Conservation (phyloP, 306 rosid species). For the Casuarina glauca region DNA sequence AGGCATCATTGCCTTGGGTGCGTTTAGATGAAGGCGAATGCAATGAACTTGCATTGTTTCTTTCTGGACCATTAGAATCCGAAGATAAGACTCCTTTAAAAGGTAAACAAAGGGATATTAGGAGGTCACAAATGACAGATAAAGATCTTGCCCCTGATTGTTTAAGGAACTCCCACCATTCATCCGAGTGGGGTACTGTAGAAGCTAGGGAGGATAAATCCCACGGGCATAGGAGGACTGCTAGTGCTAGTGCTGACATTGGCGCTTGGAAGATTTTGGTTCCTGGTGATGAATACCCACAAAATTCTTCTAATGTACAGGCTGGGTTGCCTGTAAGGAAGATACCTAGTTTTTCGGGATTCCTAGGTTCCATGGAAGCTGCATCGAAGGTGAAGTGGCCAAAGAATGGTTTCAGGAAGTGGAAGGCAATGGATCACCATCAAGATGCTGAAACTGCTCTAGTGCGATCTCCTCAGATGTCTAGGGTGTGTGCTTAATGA, state of each 20-base stretch:
- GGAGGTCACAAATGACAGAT: slow-evolving; percentile 33
- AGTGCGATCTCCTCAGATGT: slow-evolving; percentile 48
- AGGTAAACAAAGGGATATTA: slow-evolving; percentile 32
- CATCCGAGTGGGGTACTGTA: slow-evolving; percentile 40
- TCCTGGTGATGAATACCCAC: slow-evolving; percentile 43
- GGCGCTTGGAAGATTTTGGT: slow-evolving; percentile 80
- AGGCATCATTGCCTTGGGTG: slow-evolving; percentile 65
- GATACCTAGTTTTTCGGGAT: slow-evolving; percentile 88
- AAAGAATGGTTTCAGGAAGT: slow-evolving; percentile 78
- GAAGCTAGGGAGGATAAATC: slow-evolving; percentile 44
- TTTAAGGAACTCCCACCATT: slow-evolving; percentile 31
- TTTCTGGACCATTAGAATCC: slow-evolving; percentile 49
- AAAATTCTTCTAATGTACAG: slow-evolving; percentile 37
- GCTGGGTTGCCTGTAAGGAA: slow-evolving; percentile 58
- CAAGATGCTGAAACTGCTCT: slow-evolving; percentile 48
- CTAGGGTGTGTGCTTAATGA: slow-evolving; percentile 51
- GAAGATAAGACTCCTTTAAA: slow-evolving; percentile 26
- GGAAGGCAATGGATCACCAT: slow-evolving; percentile 49
- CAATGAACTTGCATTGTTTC: slow-evolving; percentile 80
- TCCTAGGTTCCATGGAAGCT: slow-evolving; percentile 63
- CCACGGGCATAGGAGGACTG: slow-evolving; percentile 83
- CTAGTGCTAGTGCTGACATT: slow-evolving; percentile 87
- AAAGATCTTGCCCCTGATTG: slow-evolving; percentile 30
- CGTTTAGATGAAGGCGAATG: slow-evolving; percentile 80
- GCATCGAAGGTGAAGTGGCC: slow-evolving; percentile 73